A percentile compares a stretch with the other conserved stretches of the same genome.
Evolutionary conservation across 345 rosid species (phyloP).

Genomic region (Alliaria petiolata): DNA sequence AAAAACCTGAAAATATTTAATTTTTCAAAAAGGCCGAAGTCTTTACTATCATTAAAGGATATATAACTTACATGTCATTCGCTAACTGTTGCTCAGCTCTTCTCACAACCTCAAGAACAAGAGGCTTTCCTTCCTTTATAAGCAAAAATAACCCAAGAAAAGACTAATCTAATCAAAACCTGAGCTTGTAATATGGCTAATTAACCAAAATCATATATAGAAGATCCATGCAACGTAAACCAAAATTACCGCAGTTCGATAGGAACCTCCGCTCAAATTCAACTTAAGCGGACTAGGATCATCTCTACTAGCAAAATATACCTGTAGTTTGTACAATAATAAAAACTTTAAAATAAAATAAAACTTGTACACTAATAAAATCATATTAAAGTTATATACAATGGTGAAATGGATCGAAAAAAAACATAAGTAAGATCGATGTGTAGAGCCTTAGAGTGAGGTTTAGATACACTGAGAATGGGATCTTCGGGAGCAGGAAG

Average conservation of each 20-base stretch:
- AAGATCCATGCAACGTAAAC: background rate
- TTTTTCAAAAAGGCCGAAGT: too few relatives aligned
- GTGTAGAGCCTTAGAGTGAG: too few relatives aligned
- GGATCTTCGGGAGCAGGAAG: too few relatives aligned
- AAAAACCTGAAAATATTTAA: too few relatives aligned
- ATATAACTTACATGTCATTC: slow-evolving; percentile 50
- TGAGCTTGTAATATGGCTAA: background rate
- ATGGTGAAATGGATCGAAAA: too few relatives aligned
- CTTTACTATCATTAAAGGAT: too few relatives aligned
- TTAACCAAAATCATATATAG: too few relatives aligned
- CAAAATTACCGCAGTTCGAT: background rate
- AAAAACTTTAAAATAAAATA: background rate
- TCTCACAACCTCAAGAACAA: slow-evolving; percentile 66
- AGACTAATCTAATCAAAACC: background rate
- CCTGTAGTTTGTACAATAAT: background rate
- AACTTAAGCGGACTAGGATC: background rate
- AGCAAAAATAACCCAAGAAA: background rate
- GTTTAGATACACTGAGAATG: too few relatives aligned
- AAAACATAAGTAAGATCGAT: too few relatives aligned
- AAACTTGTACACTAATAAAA: background rate
- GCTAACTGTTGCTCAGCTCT: slow-evolving; percentile 74
- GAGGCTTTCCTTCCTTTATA: slow-evolving; percentile 80
- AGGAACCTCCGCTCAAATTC: background rate
- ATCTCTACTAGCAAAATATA: background rate
- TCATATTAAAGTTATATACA: background rate